These are phyloP conservation scores for Drosera capensis DNA, from an alignment of 148 eudicot genomes.

Conservation along the genomic window DNA sequence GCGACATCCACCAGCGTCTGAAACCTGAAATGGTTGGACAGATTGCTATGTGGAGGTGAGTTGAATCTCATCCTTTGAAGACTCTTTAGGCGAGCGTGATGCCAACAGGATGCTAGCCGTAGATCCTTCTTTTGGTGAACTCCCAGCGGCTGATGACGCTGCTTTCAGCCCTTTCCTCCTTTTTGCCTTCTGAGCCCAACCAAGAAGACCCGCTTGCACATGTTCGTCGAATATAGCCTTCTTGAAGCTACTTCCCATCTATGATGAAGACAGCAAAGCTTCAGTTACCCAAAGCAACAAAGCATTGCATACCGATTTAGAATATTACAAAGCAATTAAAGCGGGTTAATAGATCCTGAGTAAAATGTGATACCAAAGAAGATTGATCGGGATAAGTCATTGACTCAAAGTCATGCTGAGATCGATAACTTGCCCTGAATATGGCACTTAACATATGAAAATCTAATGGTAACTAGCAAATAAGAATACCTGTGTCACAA, in stretches of 20 bases:
- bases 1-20: too few relatives aligned
- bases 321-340: background rate
- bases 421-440: background rate
- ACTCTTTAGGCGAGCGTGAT: too few relatives aligned
- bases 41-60: too few relatives aligned
- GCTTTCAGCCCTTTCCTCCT: too few relatives aligned
- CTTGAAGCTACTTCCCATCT: slow-evolving; percentile 12
- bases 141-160: too few relatives aligned
- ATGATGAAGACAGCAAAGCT: background rate
- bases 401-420: background rate
- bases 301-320: background rate
- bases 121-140: too few relatives aligned
- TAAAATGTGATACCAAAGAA: too few relatives aligned
- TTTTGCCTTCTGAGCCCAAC: slow-evolving; percentile 2
- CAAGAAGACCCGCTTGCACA: background rate
- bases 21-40: too few relatives aligned
- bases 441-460: background rate
- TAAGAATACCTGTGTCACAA: slow-evolving; percentile 62
- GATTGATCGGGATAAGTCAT: too few relatives aligned
- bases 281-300: too few relatives aligned
- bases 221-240: slow-evolving; percentile 2
- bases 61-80: too few relatives aligned
- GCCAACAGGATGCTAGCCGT: too few relatives aligned
- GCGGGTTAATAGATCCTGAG: background rate
- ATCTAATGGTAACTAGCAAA: background rate